Conservation (phyloP, 2,329 filamentous ascomycete genomes). For the Diplodia corticola region DNA sequence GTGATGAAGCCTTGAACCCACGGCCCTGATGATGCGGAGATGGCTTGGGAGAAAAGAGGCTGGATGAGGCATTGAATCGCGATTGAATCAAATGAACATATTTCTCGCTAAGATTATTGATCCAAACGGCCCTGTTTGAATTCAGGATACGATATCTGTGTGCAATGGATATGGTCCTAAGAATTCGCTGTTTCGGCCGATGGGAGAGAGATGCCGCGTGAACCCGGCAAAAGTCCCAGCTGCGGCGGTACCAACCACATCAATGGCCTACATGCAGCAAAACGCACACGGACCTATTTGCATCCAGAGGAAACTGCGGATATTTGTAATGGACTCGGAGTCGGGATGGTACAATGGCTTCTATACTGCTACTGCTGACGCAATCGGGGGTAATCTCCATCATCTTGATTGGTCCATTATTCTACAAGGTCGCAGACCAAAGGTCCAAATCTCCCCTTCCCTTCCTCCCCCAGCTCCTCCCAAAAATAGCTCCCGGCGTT, state of each 20-base stretch:
- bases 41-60: not conserved
- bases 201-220: not conserved
- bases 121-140: not conserved
- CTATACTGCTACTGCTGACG: not conserved
- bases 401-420: conserved; percentile 18
- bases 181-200: not conserved
- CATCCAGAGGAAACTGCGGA: not conserved
- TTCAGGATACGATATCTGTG: not conserved
- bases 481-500: not conserved
- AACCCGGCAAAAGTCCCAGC: not conserved
- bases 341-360: not conserved
- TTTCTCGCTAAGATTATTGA: not conserved
- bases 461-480: not conserved
- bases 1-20: too few relatives aligned
- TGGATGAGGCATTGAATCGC: not conserved
- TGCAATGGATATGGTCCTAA: not conserved
- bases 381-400: conserved; percentile 10
- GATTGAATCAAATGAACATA: not conserved
- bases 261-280: not conserved
- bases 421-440: not conserved
- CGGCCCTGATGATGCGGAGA: not conserved
- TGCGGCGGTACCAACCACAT: not conserved
- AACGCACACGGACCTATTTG: not conserved
- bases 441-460: not conserved
- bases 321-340: not conserved